Evolutionary conservation across 257 asterid species (phyloP), one percentile per base, ranked within the genome.

Genomic region (Solanum tacnaense): DNA sequence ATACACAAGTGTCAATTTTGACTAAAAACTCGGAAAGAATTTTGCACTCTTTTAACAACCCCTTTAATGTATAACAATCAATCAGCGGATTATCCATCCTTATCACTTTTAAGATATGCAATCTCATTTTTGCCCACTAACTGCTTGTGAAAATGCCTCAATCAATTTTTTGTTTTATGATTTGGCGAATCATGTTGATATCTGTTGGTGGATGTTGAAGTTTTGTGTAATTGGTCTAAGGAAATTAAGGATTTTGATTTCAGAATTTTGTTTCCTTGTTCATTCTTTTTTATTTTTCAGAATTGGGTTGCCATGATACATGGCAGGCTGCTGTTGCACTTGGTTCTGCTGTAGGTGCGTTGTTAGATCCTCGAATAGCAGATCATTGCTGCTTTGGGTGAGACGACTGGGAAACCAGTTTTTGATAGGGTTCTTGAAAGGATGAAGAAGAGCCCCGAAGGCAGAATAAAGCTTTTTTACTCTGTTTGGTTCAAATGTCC

Each of bases 311-410:
- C 23, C 85, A 96, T 95, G 98, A 84, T 94, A 39, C 90, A 58
- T 36, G 39, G 41, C 41, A 38, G 41, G 41, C 41, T 8, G 41
- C 41, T 8, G 41, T 38, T 38, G 41, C 41, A 38, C 91, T 96
- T 90, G 98, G 98, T 88, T 96, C 99, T 36, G 98, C 98, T 1
- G 89, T 95, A 9, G 99, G 98, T 78, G 97, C 98, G 0, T 86
- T 97, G 88, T 75, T 97, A 92, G 98, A 97, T 91, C 98, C 98
- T 5, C 91, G 99, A 79, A 91, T 98, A 91, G 98, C 98, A 34
- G 98, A 97, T 88, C 91, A 95, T 97, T 76, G 98, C 96, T 92
- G 98, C 99, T 4, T 89, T 96, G 39, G 99, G 99, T 41, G 98
- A 97, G 91, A 96, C 98, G 11, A 97, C 98, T 4, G 98, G 99